Conservation (phyloP, 1,139 yeast genomes). For the Debaryomyces coudertii region DNA sequence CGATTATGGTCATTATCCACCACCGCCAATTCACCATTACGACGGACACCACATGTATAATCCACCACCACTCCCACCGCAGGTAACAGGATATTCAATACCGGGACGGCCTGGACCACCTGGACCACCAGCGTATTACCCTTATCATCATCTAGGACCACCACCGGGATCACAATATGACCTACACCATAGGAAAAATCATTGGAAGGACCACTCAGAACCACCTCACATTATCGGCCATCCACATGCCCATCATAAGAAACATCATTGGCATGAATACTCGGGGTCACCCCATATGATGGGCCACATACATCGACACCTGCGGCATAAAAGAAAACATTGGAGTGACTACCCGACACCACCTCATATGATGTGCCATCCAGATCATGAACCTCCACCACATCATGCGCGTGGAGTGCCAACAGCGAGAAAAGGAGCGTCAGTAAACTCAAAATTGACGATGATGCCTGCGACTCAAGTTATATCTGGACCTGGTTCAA, state of each 20-base stretch:
- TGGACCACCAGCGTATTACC: constrained; percentile 6
- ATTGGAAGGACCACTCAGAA: background rate
- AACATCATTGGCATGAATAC: constrained; percentile 6
- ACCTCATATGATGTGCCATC: constrained; percentile 10
- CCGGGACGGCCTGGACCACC: background rate
- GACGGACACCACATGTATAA: background rate
- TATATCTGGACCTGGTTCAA: constrained; percentile 1
- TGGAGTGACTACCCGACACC: background rate
- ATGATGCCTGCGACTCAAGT: constrained; percentile 2
- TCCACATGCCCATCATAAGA: constrained; percentile 12
- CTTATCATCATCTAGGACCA: constrained; percentile 10
- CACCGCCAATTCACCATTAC: constrained; percentile 1
- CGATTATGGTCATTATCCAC: constrained; percentile 7
- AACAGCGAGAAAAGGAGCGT: background rate
- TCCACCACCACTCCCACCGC: constrained; percentile 6
- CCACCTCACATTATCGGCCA: constrained; percentile 8
- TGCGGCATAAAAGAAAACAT: background rate
- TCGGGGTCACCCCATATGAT: constrained; percentile 9
- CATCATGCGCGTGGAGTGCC: background rate
- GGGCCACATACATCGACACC: constrained; percentile 11
- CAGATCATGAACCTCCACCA: constrained; percentile 10
- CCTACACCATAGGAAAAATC: constrained; percentile 1
- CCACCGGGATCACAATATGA: constrained; percentile 17
- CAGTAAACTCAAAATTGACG: constrained; percentile 12
- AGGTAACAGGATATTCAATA: background rate